Percentiles rank a stretch among this genome's conserved stretches.
Conservation (phyloP, 2,329 filamentous ascomycete genomes). For the Orbilia ellipsospora region DNA sequence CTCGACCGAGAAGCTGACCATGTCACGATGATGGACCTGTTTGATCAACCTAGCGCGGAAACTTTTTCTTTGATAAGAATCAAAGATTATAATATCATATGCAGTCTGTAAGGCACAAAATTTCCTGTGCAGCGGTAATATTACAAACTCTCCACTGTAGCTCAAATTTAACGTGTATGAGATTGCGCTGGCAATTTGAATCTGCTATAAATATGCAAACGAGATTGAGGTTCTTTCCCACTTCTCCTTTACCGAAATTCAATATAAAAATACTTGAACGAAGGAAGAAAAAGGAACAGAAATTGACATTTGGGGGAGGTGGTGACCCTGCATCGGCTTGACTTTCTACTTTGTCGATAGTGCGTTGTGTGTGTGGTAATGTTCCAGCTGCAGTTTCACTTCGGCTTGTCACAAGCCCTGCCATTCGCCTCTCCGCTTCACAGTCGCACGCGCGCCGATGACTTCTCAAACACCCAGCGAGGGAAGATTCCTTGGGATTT, state of each 20-base stretch:
- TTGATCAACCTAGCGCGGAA: constrained; percentile 36
- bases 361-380: constrained; percentile 55
- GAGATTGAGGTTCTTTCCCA: constrained; percentile 26
- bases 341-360: constrained; percentile 51
- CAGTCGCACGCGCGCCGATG: constrained; percentile 30
- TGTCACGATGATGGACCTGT: constrained; percentile 19
- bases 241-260: constrained; percentile 27
- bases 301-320: constrained; percentile 41
- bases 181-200: constrained; percentile 32
- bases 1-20: constrained; percentile 36
- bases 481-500: constrained; percentile 22
- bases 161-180: not conserved
- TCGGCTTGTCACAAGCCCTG: constrained; percentile 50
- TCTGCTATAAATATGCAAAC: constrained; percentile 47
- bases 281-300: constrained; percentile 22
- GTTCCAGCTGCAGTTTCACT: constrained; percentile 55
- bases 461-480: constrained; percentile 11
- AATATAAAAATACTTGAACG: not conserved
- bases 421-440: constrained; percentile 49
- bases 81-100: not conserved
- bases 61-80: constrained; percentile 22
- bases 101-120: not conserved
- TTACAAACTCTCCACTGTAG: not conserved
- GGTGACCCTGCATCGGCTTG: constrained; percentile 32
- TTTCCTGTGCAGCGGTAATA: too few species aligned